phyloP scores from a whole-genome alignment of 345 rosid genomes.

The Carallia pectinifolia region DNA sequence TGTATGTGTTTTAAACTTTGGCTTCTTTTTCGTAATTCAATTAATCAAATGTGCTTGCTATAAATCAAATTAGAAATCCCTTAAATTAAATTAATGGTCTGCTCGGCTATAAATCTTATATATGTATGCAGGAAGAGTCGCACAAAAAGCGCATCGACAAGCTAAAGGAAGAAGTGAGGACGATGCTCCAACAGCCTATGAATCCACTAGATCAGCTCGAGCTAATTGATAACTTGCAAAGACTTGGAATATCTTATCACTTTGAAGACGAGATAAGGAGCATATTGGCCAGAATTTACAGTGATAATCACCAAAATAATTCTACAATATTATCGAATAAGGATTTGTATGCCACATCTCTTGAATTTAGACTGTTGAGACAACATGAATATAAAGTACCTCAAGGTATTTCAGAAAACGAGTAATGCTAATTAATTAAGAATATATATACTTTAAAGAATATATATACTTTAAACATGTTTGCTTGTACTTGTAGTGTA shows the following conservation, averaged over 20 bases:
- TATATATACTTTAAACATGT: neutral
- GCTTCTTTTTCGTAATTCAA: too few species aligned
- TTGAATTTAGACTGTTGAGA: conserved; percentile 16
- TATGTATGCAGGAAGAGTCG: neutral
- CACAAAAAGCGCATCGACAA: neutral
- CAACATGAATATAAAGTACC: conserved; percentile 7
- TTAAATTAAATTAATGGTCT: too few species aligned
- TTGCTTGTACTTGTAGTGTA: neutral
- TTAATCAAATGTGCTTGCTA: too few species aligned
- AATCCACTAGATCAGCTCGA: conserved; percentile 5
- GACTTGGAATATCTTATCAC: conserved; percentile 23
- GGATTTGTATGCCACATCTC: conserved; percentile 6
- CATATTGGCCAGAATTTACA: neutral
- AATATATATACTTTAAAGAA: neutral
- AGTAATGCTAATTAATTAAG: neutral
- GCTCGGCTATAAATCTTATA: too few species aligned
- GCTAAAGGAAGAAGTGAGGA: conserved; percentile 14
- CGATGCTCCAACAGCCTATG: neutral
- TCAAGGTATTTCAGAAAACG: conserved; percentile 11
- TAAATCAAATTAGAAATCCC: too few species aligned
- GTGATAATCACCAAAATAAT: neutral
- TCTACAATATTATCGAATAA: neutral
- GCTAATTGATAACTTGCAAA: conserved; percentile 11
- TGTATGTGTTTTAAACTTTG: too few species aligned
- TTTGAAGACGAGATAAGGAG: conserved; percentile 11